Conservation (phyloP, 352 stramenopile species). For the Elongisporangium prolatum region DNA sequence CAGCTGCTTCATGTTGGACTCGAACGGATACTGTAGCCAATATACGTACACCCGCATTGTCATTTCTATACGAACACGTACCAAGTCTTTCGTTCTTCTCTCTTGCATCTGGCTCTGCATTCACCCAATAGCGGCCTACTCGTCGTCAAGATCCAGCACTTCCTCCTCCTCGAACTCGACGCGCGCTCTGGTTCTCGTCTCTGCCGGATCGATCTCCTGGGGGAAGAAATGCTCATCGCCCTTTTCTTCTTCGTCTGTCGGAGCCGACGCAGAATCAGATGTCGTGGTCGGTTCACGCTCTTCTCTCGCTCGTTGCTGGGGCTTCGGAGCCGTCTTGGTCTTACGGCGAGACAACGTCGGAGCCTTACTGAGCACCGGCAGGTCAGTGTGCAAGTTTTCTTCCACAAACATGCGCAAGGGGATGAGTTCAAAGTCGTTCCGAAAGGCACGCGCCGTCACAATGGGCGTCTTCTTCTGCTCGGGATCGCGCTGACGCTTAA, state of each 20-base stretch:
- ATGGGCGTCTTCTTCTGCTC: conserved; percentile 21
- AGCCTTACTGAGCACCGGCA: conserved; percentile 37
- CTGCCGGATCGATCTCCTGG: conserved; percentile 15
- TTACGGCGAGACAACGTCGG: conserved; percentile 46
- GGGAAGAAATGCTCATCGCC: conserved; percentile 43
- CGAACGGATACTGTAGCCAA: background rate
- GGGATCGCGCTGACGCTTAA: conserved; percentile 40
- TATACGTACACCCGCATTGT: background rate
- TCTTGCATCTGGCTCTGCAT: background rate
- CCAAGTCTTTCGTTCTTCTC: background rate
- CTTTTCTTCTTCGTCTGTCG: conserved; percentile 23
- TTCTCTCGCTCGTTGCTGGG: conserved; percentile 8
- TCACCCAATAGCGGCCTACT: conserved; percentile 18
- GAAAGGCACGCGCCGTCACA: conserved; percentile 53
- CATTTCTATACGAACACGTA: background rate
- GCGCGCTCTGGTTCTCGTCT: conserved; percentile 10
- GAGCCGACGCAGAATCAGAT: conserved; percentile 14
- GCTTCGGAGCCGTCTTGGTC: conserved; percentile 10
- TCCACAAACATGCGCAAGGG: conserved; percentile 54
- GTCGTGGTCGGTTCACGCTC: conserved; percentile 11
- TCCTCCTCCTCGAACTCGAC: conserved; percentile 23
- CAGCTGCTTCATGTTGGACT: background rate
- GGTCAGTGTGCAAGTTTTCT: conserved; percentile 21
- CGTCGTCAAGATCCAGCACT: conserved; percentile 32
- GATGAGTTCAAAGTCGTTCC: conserved; percentile 55